Conservation (phyloP, 208 protist species). For the Wallacemonas collosoma region DNA sequence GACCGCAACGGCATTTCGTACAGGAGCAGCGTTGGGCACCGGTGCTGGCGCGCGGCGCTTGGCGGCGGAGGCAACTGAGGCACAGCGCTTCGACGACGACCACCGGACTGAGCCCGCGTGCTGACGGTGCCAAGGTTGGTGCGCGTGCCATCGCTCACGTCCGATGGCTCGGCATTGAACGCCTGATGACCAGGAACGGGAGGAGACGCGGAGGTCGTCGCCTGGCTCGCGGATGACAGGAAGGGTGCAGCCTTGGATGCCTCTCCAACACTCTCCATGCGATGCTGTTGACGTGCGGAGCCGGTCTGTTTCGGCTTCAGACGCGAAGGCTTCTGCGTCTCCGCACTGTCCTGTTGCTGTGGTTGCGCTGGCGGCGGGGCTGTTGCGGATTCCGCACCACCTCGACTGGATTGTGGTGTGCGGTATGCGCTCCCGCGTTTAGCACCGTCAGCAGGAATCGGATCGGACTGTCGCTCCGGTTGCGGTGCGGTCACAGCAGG, state of each 20-base stretch:
- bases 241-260: not conserved
- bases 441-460: too few relatives aligned
- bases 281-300: conserved; percentile 11
- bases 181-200: conserved; percentile 1
- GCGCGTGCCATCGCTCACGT: conserved; percentile 16
- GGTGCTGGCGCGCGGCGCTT: conserved; percentile 1
- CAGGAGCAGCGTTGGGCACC: conserved; percentile 28
- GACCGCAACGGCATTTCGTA: conserved; percentile 50
- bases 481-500: not conserved
- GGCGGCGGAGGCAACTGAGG: not conserved
- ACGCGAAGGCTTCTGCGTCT: not conserved
- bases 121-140: conserved; percentile 14
- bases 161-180: conserved; percentile 1
- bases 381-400: not conserved
- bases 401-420: not conserved
- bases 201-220: not conserved
- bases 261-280: conserved; percentile 3
- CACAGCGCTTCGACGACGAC: conserved; percentile 4
- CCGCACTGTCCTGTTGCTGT: not conserved
- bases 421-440: too few relatives aligned
- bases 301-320: conserved; percentile 7
- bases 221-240: not conserved
- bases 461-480: not conserved
- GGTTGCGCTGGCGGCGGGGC: not conserved
- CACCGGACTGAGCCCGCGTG: conserved; percentile 8